These are phyloP conservation scores for Corchorus capsularis DNA, from an alignment of 345 rosid genomes.

Conservation along the genomic window DNA sequence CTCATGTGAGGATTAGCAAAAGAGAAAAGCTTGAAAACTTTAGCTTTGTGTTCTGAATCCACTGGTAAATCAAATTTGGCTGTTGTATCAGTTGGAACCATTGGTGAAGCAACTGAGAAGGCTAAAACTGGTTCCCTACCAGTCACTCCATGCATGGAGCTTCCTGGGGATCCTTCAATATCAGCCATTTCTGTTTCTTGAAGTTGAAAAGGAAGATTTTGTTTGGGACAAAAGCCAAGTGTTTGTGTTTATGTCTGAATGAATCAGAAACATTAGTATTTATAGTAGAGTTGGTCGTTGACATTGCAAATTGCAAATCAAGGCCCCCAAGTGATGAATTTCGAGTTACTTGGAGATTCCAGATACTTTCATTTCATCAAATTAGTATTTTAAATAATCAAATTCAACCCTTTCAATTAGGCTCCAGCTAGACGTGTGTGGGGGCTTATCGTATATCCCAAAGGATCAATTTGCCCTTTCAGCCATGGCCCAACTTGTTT, in stretches of 20 bases:
- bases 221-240: not conserved
- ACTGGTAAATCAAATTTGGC: slow-evolving; percentile 71
- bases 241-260: not conserved
- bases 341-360: slow-evolving; percentile 27
- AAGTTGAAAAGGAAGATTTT: not conserved
- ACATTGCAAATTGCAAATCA: not conserved
- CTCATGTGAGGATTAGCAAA: slow-evolving; percentile 84
- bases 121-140: slow-evolving; percentile 72
- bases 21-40: slow-evolving; percentile 65
- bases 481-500: not conserved
- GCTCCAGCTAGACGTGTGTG: slow-evolving; percentile 32
- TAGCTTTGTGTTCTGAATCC: slow-evolving; percentile 83
- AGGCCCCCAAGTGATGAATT: not conserved
- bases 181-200: slow-evolving; percentile 33
- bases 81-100: slow-evolving; percentile 55
- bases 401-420: slow-evolving; percentile 16
- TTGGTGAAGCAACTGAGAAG: slow-evolving; percentile 53
- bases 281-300: not conserved
- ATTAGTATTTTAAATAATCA: not conserved
- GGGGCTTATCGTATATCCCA: slow-evolving; percentile 43
- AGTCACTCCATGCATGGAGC: slow-evolving; percentile 79
- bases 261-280: not conserved
- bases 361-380: slow-evolving; percentile 13
- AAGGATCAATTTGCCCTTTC: slow-evolving; percentile 28
- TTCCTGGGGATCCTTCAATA: slow-evolving; percentile 61